Percentiles rank a stretch among this genome's conserved stretches.
Evolutionary conservation across 139 green algal genomes (phyloP).

Genomic region (Tetradesmus lagerheimii): DNA sequence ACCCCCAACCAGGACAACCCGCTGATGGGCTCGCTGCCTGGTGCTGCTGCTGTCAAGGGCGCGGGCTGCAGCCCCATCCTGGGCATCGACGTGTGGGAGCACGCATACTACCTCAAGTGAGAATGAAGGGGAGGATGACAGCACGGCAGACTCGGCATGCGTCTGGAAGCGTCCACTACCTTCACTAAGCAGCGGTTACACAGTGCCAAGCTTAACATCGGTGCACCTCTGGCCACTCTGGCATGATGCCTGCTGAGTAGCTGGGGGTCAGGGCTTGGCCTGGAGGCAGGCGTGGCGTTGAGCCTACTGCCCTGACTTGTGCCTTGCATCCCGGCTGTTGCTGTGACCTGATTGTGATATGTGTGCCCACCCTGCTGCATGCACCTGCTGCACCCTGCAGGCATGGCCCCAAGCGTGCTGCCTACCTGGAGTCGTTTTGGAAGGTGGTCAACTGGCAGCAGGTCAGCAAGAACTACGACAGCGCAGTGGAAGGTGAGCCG

Average conservation of each 20-base stretch:
- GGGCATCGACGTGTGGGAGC: slow-evolving; percentile 74
- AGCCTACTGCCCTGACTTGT: background rate
- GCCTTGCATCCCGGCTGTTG: background rate
- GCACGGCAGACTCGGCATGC: too few relatives aligned
- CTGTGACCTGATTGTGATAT: background rate
- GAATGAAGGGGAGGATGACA: too few relatives aligned
- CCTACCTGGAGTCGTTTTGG: slow-evolving; percentile 18
- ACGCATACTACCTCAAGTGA: slow-evolving; percentile 42
- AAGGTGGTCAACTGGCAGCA: slow-evolving; percentile 30
- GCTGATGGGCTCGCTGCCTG: slow-evolving; percentile 66
- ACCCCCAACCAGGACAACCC: slow-evolving; percentile 92
- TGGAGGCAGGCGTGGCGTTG: too few relatives aligned
- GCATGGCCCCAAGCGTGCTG: slow-evolving; percentile 34
- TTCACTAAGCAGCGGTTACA: too few relatives aligned
- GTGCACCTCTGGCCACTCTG: too few relatives aligned
- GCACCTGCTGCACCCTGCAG: background rate
- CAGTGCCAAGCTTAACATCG: too few relatives aligned
- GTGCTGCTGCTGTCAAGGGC: background rate
- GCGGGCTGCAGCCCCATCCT: slow-evolving; percentile 80
- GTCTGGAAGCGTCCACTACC: too few relatives aligned
- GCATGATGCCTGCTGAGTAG: background rate
- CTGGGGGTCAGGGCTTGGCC: background rate
- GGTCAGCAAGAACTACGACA: slow-evolving; percentile 35
- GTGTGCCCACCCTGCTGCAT: background rate
- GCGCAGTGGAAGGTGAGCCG: background rate